Base-by-base conservation (phyloP, 1,139 yeast genomes). In the Zygoascus hellenicus region DNA sequence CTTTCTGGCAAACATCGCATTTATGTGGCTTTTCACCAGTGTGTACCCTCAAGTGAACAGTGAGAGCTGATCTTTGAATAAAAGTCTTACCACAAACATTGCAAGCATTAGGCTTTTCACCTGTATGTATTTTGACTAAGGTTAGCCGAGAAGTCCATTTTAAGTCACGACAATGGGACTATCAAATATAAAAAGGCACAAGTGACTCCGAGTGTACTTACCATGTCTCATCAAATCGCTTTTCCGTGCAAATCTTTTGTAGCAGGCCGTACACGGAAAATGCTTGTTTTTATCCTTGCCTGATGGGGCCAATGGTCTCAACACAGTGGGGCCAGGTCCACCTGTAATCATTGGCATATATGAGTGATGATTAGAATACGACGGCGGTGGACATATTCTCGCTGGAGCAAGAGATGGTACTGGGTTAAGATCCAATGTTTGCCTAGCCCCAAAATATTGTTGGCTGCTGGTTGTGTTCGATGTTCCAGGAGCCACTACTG, bases 1-100 rank as follows among this genome's bases (percentile, higher is more conserved):
- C 62, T 44, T 69, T 64, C 34, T 53, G 56, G 47, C 72, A 68
- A 6, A 59, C 57, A 17, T 59, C 63, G 50, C 72, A 68, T 39
- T 58, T 59, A 50, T 67, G 70, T 0, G 71, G 71, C 55, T 92
- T 77, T 58, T 48, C 96, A 16, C 97, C 97, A 0, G 95, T 86
- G 63, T 87, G 96, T 17, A 86, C 87, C 50, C 95, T 69, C 53
- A 78, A 65, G 61, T 83, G 90, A 54, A 88, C 75, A 9, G 89
- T 82, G 51, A 83, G 67, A 56, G 84, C 89, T 55, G 83, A 87
- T 41, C 82, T 74, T 55, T 89, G 74, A 54, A 81, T 76, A 59
- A 83, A 83, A 56, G 79, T 70, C 64, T 83, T 84, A 38, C 75
- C 65, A 63, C 67, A 64, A 26, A 58, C 53, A 9, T 57, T 57